phyloP scores from a whole-genome alignment of 2,329 filamentous ascomycete species.

The Talaromyces sp. region DNA sequence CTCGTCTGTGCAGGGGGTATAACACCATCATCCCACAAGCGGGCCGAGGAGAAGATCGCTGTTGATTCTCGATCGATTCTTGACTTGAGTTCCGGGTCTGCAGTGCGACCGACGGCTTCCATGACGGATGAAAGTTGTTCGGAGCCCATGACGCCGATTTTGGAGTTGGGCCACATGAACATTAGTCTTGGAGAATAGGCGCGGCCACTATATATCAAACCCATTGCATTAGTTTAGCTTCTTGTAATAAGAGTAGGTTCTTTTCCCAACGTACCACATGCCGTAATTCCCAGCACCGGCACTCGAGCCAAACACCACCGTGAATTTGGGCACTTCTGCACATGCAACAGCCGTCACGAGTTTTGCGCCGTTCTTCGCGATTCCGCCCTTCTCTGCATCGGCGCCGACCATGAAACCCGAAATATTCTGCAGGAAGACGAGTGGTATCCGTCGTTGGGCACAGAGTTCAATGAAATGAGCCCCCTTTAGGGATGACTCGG shows the following conservation, averaged over 20 bases:
- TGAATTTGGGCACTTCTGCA: slow-evolving; percentile 93
- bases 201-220: slow-evolving; percentile 59
- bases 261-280: slow-evolving; percentile 81
- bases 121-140: slow-evolving; percentile 91
- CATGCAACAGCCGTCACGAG: slow-evolving; percentile 92
- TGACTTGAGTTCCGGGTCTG: slow-evolving; percentile 72
- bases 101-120: slow-evolving; percentile 82
- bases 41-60: slow-evolving; percentile 78
- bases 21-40: slow-evolving; percentile 85
- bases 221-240: slow-evolving; percentile 10
- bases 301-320: slow-evolving; percentile 87
- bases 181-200: slow-evolving; percentile 88
- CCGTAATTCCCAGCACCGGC: slow-evolving; percentile 96
- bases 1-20: slow-evolving; percentile 74
- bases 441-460: slow-evolving; percentile 78
- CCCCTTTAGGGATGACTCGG: slow-evolving; percentile 81
- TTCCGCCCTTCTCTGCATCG: slow-evolving; percentile 87
- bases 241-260: too few relatives aligned
- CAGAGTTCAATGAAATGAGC: slow-evolving; percentile 97
- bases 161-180: slow-evolving; percentile 98
- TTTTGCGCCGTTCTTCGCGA: slow-evolving; percentile 97
- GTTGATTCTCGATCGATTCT: slow-evolving; percentile 89
- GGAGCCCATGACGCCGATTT: slow-evolving; percentile 90
- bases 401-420: slow-evolving; percentile 96
- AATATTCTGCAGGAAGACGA: slow-evolving; percentile 95